phyloP scores from a whole-genome alignment of 805 yeast genomes.

The Millerozyma acaciae region DNA sequence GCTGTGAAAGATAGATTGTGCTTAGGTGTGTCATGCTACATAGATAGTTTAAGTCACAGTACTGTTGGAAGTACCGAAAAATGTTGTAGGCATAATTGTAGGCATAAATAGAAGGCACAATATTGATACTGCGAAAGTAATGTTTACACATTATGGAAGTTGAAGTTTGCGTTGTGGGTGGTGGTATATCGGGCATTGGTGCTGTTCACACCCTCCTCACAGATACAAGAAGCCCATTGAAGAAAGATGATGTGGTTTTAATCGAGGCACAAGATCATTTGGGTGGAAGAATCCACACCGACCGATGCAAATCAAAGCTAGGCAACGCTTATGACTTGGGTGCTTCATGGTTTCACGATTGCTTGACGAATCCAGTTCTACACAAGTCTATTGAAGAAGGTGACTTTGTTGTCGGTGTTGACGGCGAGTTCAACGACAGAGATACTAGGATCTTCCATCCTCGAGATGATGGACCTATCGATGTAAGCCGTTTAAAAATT shows the following conservation, averaged over 20 bases:
- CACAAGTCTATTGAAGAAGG: slow-evolving; percentile 16
- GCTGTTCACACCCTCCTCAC: slow-evolving; percentile 47
- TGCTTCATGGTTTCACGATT: slow-evolving; percentile 90
- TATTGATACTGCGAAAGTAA: no score
- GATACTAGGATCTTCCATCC: slow-evolving; percentile 22
- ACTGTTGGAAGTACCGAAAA: no score
- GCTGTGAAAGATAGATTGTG: no score
- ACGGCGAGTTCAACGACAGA: slow-evolving; percentile 49
- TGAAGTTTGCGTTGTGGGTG: slow-evolving; percentile 65
- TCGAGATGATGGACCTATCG: slow-evolving; percentile 30
- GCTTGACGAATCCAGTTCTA: slow-evolving; percentile 62
- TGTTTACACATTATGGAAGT: no score
- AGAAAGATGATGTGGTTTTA: slow-evolving; percentile 45
- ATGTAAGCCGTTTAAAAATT: slow-evolving; percentile 22
- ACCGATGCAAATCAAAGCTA: slow-evolving; percentile 29
- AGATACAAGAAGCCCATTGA: slow-evolving; percentile 11
- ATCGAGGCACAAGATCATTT: slow-evolving; percentile 64
- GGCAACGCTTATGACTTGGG: slow-evolving; percentile 65
- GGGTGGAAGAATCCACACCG: slow-evolving; percentile 65
- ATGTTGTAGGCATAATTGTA: no score
- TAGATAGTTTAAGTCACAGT: no score
- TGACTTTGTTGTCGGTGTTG: slow-evolving; percentile 17
- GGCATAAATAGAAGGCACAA: no score
- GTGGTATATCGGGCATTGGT: slow-evolving; percentile 74
- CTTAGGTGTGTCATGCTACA: no score